Evolutionary conservation across 495 filamentous ascomycete species (phyloP).

Genomic region (Neohortaea acidophila): DNA sequence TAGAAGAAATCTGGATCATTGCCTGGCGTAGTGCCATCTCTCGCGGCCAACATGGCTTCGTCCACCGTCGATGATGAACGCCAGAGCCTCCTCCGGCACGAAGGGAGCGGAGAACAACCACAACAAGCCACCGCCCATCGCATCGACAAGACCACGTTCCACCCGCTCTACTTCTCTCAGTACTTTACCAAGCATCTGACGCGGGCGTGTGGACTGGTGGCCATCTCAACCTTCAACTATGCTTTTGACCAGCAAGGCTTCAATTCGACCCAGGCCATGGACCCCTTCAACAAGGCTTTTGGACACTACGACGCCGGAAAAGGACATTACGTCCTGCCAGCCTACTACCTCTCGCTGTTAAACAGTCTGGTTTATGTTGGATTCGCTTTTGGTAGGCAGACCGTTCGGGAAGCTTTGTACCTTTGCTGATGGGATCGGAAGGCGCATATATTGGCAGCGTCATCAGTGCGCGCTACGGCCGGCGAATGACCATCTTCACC

Average conservation of each 20-base stretch:
- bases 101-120: too few relatives aligned
- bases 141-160: conserved; percentile 1
- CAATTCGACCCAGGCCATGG: conserved; percentile 1
- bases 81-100: too few relatives aligned
- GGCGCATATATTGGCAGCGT: conserved; percentile 1
- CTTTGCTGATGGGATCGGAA: not conserved
- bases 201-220: not conserved
- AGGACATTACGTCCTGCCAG: not conserved
- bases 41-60: too few relatives aligned
- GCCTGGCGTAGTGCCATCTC: too few relatives aligned
- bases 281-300: not conserved
- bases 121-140: too few relatives aligned
- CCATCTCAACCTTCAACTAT: conserved; percentile 1
- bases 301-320: not conserved
- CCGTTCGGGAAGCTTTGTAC: not conserved
- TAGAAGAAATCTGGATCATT: too few relatives aligned
- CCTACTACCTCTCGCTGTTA: not conserved
- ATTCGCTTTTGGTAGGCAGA: not conserved
- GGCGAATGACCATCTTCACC: conserved; percentile 1
- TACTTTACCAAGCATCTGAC: conserved; percentile 2
- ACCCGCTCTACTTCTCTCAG: not conserved
- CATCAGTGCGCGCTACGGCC: conserved; percentile 1
- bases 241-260: conserved; percentile 4
- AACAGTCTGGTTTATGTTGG: conserved; percentile 2
- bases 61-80: too few relatives aligned